Evolutionary conservation across 1,139 yeast species (phyloP).

Genomic region (Protomyces pachydermus): DNA sequence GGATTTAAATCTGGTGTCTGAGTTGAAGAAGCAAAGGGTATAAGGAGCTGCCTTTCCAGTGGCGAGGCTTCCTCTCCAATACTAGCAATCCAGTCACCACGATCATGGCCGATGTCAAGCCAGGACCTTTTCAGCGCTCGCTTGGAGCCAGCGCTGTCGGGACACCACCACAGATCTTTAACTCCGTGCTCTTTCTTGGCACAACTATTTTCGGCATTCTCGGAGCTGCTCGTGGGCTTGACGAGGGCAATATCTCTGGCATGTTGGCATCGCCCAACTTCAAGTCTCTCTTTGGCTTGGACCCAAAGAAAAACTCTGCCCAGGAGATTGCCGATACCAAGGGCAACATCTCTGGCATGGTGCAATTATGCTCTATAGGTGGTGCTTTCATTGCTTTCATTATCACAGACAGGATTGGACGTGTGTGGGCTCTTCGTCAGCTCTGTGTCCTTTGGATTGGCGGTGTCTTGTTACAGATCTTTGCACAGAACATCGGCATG

Average conservation of each 20-base stretch:
- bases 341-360: constrained; percentile 44
- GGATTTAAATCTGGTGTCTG: too few relatives aligned
- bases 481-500: constrained; percentile 47
- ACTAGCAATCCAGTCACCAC: too few relatives aligned
- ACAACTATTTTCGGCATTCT: constrained; percentile 54
- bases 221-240: constrained; percentile 59
- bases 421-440: constrained; percentile 51
- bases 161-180: not conserved
- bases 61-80: too few relatives aligned
- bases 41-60: too few relatives aligned
- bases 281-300: constrained; percentile 45
- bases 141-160: not conserved
- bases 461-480: constrained; percentile 52
- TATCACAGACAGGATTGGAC: constrained; percentile 52
- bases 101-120: not conserved
- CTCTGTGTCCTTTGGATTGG: constrained; percentile 48
- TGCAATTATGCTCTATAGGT: constrained; percentile 56
- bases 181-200: constrained; percentile 13
- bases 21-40: too few relatives aligned
- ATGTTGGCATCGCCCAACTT: constrained; percentile 46
- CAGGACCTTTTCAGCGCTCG: not conserved
- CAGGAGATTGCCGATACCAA: constrained; percentile 5
- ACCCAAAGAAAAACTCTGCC: too few relatives aligned
- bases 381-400: constrained; percentile 52
- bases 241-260: constrained; percentile 55